Conservation (phyloP, 805 yeast species). For the Schizosaccharomyces octosporus region DNA sequence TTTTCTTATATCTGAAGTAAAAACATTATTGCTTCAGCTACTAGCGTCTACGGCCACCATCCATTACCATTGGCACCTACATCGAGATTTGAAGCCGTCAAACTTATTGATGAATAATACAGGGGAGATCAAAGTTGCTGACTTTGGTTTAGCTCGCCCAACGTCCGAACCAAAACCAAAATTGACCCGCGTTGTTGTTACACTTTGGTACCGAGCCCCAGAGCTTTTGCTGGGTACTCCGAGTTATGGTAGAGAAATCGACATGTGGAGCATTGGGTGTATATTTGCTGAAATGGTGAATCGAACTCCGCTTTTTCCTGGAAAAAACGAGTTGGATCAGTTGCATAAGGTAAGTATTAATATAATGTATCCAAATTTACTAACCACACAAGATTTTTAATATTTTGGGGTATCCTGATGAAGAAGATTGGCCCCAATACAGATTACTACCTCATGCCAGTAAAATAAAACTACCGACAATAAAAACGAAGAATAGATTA, state of each 20-base stretch:
- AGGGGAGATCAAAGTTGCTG: slow-evolving; percentile 11
- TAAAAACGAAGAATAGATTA: background rate
- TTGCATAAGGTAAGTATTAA: slow-evolving; percentile 9
- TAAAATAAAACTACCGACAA: background rate
- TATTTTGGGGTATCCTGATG: background rate
- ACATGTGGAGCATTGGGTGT: slow-evolving; percentile 37
- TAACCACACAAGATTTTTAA: background rate
- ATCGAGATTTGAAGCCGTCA: slow-evolving; percentile 13
- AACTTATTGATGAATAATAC: slow-evolving; percentile 10
- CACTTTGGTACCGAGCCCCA: slow-evolving; percentile 25
- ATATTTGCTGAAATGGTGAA: slow-evolving; percentile 28
- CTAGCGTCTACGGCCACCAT: slow-evolving; percentile 10
- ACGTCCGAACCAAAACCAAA: slow-evolving; percentile 10
- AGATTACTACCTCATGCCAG: background rate
- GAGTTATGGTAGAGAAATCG: slow-evolving; percentile 16
- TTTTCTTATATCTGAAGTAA: slow-evolving; percentile 12
- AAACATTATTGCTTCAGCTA: slow-evolving; percentile 12
- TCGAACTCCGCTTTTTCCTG: slow-evolving; percentile 22
- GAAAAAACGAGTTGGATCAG: slow-evolving; percentile 24
- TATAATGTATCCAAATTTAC: background rate
- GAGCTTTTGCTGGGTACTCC: slow-evolving; percentile 24
- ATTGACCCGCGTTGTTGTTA: slow-evolving; percentile 18
- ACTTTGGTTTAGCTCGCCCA: slow-evolving; percentile 30
- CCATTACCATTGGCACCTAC: slow-evolving; percentile 11
- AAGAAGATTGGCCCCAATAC: background rate